Conservation (phyloP, 1,284 basidiomycete genomes). For the Pseudozyma thailandica region DNA sequence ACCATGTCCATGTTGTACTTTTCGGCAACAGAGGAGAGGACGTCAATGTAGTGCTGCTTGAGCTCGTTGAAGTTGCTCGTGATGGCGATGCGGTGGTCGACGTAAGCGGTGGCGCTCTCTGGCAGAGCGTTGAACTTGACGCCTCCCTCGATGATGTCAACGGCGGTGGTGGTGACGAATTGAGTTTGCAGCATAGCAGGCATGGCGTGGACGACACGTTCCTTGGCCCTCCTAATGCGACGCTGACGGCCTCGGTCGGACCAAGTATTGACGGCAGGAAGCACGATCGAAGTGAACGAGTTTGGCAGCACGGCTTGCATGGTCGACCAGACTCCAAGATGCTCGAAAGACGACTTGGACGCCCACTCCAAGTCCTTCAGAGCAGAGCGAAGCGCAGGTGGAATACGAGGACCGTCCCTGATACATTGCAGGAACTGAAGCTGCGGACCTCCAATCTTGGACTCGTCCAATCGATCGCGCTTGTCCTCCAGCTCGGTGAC, state of each 20-base stretch:
- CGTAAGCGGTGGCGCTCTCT: slow-evolving; percentile 72
- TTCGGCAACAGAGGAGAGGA: slow-evolving; percentile 71
- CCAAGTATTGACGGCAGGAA: slow-evolving; percentile 33
- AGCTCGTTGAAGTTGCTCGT: slow-evolving; percentile 71
- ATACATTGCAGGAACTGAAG: slow-evolving; percentile 71
- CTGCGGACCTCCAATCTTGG: slow-evolving; percentile 39
- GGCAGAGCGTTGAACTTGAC: slow-evolving; percentile 77
- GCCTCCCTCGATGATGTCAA: slow-evolving; percentile 76
- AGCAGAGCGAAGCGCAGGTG: slow-evolving; percentile 69
- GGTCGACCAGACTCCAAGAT: slow-evolving; percentile 18
- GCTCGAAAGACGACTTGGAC: slow-evolving; percentile 33
- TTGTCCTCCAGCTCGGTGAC: slow-evolving; percentile 41
- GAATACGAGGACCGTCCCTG: slow-evolving; percentile 71
- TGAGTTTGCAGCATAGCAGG: slow-evolving; percentile 68
- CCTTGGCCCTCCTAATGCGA: slow-evolving; percentile 22
- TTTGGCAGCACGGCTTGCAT: slow-evolving; percentile 29
- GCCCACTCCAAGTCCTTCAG: slow-evolving; percentile 67
- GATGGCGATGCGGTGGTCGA: slow-evolving; percentile 75
- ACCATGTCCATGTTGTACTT: slow-evolving; percentile 69
- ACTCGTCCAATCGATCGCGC: slow-evolving; percentile 30
- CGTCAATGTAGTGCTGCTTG: slow-evolving; percentile 70
- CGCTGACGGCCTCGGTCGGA: slow-evolving; percentile 34
- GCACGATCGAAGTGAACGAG: slow-evolving; percentile 21
- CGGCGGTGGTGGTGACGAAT: slow-evolving; percentile 78
- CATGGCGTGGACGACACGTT: slow-evolving; percentile 26